Conservation (phyloP, 2,329 filamentous ascomycete species). For the Dactylonectria macrodidyma region DNA sequence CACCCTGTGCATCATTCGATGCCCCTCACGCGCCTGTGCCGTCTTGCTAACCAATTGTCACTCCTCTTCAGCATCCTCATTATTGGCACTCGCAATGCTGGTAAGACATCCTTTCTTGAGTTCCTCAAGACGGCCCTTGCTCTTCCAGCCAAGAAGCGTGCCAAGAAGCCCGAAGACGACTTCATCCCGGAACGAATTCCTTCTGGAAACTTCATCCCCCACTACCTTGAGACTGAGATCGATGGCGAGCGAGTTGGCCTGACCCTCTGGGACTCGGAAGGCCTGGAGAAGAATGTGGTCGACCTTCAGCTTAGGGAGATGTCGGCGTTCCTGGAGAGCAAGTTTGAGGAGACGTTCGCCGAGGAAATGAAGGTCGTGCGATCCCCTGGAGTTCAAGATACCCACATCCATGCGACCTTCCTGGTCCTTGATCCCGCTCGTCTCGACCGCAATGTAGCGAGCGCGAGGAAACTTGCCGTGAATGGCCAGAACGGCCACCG, state of each 20-base stretch:
- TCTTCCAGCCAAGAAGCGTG: conserved; percentile 84
- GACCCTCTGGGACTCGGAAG: conserved; percentile 97
- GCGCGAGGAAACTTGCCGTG: conserved; percentile 68
- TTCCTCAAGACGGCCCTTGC: conserved; percentile 92
- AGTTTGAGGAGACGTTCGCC: conserved; percentile 97
- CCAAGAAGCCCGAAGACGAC: conserved; percentile 70
- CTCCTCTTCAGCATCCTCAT: conserved; percentile 81
- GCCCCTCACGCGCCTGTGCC: conserved; percentile 7
- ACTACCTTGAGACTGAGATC: conserved; percentile 95
- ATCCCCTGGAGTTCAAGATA: conserved; percentile 93
- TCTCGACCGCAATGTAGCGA: conserved; percentile 85
- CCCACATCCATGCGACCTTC: conserved; percentile 97
- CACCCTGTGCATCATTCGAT: not conserved
- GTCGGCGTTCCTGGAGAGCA: conserved; percentile 93
- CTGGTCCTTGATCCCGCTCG: conserved; percentile 89
- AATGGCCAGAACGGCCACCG: conserved; percentile 68
- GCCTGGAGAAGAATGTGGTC: conserved; percentile 93
- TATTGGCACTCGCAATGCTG: conserved; percentile 87
- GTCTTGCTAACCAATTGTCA: conserved; percentile 31
- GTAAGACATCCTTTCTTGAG: conserved; percentile 97
- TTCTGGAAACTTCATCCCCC: conserved; percentile 83
- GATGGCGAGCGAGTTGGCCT: conserved; percentile 92
- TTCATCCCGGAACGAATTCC: conserved; percentile 69
- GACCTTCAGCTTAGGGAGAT: conserved; percentile 95
- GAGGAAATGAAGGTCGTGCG: conserved; percentile 98